A percentile compares a stretch with the other conserved stretches of the same genome.
Conservation (phyloP, 805 yeast genomes). For the Yamadazyma olivae region DNA sequence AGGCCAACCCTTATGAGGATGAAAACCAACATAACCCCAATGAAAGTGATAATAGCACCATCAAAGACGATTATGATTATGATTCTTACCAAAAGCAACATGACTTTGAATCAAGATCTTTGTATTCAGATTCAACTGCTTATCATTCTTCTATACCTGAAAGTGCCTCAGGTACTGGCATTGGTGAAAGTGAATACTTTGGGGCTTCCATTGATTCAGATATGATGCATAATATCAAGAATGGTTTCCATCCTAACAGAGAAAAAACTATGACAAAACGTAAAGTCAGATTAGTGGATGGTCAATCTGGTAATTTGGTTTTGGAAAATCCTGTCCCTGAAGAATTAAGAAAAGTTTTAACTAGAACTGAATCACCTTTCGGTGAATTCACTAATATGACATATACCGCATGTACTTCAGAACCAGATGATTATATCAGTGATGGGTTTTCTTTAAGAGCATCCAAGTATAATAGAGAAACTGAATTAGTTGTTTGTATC, state of each 20-base stretch:
- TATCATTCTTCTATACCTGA: slow-evolving; percentile 28
- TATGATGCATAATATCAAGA: slow-evolving; percentile 42
- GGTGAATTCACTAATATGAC: slow-evolving; percentile 96
- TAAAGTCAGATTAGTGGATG: slow-evolving; percentile 63
- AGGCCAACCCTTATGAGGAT: slow-evolving; percentile 40
- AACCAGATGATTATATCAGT: slow-evolving; percentile 78
- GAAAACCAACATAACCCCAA: slow-evolving; percentile 1
- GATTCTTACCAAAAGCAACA: slow-evolving; percentile 31
- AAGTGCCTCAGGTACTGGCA: slow-evolving; percentile 12
- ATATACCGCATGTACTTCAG: slow-evolving; percentile 94
- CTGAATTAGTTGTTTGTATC: slow-evolving; percentile 86
- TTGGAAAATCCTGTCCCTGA: slow-evolving; percentile 94
- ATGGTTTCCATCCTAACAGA: slow-evolving; percentile 52
- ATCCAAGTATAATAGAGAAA: slow-evolving; percentile 83
- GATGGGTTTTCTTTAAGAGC: slow-evolving; percentile 87
- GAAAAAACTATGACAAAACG: slow-evolving; percentile 68
- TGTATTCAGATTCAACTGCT: slow-evolving; percentile 35
- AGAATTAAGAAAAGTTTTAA: slow-evolving; percentile 77
- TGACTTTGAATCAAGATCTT: slow-evolving; percentile 30
- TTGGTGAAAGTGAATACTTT: slow-evolving; percentile 29
- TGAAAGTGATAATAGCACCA: slow-evolving; percentile 14
- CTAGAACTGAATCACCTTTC: slow-evolving; percentile 69
- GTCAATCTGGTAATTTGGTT: slow-evolving; percentile 73
- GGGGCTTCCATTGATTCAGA: slow-evolving; percentile 46
- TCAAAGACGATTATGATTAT: slow-evolving; percentile 25